A percentile compares a stretch with the other conserved stretches of the same genome.
Conservation (phyloP, 371 early-diverging fungal species). For the Nematocida ironsii region DNA sequence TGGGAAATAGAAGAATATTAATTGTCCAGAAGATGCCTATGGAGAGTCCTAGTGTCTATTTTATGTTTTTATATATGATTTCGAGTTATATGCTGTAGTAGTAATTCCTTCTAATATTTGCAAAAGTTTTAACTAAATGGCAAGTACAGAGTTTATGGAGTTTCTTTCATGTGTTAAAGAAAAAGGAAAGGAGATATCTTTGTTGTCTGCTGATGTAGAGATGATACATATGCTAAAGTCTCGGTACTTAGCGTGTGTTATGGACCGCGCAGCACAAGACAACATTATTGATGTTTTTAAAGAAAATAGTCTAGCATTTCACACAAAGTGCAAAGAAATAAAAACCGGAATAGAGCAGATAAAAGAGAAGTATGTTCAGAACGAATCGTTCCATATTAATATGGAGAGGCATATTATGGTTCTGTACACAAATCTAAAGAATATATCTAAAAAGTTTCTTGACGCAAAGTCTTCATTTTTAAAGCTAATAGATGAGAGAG, state of each 20-base stretch:
- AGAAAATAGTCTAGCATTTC: background rate
- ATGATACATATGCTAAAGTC: background rate
- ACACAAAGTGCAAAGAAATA: slow-evolving; percentile 10
- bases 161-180: slow-evolving; percentile 5
- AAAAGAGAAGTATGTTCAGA: background rate
- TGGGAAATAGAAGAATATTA: too few species aligned
- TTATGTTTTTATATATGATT: too few species aligned
- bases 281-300: background rate
- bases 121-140: slow-evolving; percentile 28
- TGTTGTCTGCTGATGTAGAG: background rate
- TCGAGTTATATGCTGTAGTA: too few species aligned
- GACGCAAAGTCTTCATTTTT: slow-evolving; percentile 3
- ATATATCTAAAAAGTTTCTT: background rate
- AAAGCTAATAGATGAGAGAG: slow-evolving; percentile 1
- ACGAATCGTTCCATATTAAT: background rate
- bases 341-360: slow-evolving; percentile 1
- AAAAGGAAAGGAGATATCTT: background rate
- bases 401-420: background rate
- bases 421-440: slow-evolving; percentile 8
- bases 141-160: background rate
- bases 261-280: background rate
- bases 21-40: too few species aligned
- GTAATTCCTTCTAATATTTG: too few species aligned
- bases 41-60: too few species aligned
- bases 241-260: background rate